Evolutionary conservation across 768 basidiomycete species (phyloP).

Genomic region (Russula sp.): DNA sequence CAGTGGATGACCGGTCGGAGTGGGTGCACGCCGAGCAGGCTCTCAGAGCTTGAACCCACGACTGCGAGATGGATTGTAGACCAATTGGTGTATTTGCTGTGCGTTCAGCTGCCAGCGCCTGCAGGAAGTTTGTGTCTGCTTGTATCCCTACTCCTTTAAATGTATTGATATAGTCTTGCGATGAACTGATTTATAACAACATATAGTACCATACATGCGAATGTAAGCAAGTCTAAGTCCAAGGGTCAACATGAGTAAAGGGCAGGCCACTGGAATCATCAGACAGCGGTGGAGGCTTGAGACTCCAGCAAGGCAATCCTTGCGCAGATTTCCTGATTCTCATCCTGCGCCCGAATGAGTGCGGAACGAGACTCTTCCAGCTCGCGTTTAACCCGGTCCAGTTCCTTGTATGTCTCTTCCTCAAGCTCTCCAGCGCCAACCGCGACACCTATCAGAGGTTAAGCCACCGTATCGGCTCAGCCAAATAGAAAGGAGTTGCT

Average conservation of each 20-base stretch:
- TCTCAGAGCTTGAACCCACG: neutral
- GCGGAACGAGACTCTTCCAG: conserved; percentile 40
- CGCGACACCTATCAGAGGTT: conserved; percentile 48
- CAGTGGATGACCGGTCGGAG: conserved; percentile 41
- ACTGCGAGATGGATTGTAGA: neutral
- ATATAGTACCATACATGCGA: neutral
- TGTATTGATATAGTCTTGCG: neutral
- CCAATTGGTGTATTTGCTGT: neutral
- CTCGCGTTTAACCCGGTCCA: conserved; percentile 42
- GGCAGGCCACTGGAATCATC: neutral
- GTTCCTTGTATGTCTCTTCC: conserved; percentile 44
- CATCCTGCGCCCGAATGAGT: conserved; percentile 39
- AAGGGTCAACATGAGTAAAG: neutral
- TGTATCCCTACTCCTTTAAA: neutral
- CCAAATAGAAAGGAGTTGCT: conserved; percentile 2
- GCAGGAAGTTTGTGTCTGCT: neutral
- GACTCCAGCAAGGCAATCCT: conserved; percentile 8
- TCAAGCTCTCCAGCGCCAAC: conserved; percentile 67
- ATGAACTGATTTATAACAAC: neutral
- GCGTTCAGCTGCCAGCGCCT: no score
- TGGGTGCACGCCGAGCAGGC: conserved; percentile 26
- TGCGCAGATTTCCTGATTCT: conserved; percentile 43
- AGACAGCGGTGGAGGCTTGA: neutral
- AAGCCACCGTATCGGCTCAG: conserved; percentile 29
- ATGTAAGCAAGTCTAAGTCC: neutral